Percentiles rank a stretch among this genome's conserved stretches.
Conservation (phyloP, 306 rosid genomes). For the Cucumis hystrix region DNA sequence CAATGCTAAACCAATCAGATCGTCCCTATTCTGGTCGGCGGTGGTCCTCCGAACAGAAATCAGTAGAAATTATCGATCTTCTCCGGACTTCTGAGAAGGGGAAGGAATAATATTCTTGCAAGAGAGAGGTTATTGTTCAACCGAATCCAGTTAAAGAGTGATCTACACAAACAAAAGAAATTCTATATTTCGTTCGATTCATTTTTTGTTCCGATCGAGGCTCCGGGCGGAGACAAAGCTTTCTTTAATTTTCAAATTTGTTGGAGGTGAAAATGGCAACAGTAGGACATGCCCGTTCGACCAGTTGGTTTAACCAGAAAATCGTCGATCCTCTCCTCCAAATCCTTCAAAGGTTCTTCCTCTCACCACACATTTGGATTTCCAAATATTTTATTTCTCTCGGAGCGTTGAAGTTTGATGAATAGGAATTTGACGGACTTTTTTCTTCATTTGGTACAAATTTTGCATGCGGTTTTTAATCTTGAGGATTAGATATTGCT, state of each 20-base stretch:
- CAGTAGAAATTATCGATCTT: neutral
- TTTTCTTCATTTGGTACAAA: neutral
- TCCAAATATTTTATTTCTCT: neutral
- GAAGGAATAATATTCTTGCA: neutral
- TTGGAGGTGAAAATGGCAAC: constrained; percentile 10
- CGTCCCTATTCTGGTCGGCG: neutral
- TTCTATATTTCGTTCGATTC: neutral
- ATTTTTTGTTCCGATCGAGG: neutral
- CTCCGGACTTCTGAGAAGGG: neutral
- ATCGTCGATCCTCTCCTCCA: constrained; percentile 52
- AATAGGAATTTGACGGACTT: neutral
- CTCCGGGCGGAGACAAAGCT: neutral
- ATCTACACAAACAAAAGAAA: neutral
- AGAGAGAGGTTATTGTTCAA: neutral
- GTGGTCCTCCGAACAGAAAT: neutral
- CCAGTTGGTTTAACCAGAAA: constrained; percentile 51
- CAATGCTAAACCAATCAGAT: neutral
- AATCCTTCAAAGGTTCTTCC: constrained; percentile 52
- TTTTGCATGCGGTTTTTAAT: neutral
- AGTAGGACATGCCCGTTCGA: constrained; percentile 11
- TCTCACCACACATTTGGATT: constrained; percentile 1
- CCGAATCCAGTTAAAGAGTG: neutral
- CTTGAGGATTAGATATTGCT: neutral
- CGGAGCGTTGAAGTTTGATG: neutral
- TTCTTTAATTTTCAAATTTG: neutral